Conservation (phyloP, 306 rosid species). For the Biancaea sappan region DNA sequence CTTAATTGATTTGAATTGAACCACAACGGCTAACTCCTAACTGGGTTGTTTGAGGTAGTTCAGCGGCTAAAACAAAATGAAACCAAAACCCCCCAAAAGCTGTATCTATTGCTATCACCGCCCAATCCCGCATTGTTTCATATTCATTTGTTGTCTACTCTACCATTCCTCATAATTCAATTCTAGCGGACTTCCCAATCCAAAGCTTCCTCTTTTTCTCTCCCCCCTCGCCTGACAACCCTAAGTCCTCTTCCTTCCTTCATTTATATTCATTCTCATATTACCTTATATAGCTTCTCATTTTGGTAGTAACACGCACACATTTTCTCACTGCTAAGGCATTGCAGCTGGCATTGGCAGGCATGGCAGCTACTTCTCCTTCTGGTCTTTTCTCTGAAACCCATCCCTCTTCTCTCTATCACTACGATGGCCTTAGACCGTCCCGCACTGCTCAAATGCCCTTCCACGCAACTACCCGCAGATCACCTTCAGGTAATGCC, state of each 20-base stretch:
- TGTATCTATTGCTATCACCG: conserved; percentile 33
- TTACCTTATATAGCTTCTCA: too few relatives aligned
- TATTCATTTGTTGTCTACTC: conserved; percentile 37
- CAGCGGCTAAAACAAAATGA: conserved; percentile 38
- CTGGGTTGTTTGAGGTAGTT: conserved; percentile 43
- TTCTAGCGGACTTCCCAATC: conserved; percentile 46
- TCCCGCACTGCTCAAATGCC: too few relatives aligned
- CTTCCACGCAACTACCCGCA: too few relatives aligned
- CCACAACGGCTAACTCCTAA: background rate
- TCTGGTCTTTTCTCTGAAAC: conserved; percentile 44
- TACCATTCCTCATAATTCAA: background rate
- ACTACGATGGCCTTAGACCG: conserved; percentile 49
- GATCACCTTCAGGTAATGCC: too few relatives aligned
- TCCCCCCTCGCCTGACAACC: conserved; percentile 29
- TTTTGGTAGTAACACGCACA: too few relatives aligned
- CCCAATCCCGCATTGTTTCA: too few relatives aligned
- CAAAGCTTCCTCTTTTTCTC: conserved; percentile 36
- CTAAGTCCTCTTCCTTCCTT: conserved; percentile 31
- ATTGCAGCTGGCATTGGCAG: too few relatives aligned
- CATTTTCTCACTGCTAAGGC: too few relatives aligned
- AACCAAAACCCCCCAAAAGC: background rate
- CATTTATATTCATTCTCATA: too few relatives aligned
- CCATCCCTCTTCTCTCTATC: conserved; percentile 37
- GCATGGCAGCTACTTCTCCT: conserved; percentile 44
- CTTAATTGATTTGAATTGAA: too few relatives aligned